A percentile compares a stretch with the other conserved stretches of the same genome.
Evolutionary conservation across 805 yeast genomes (phyloP).

Genomic region (Candida montana): DNA sequence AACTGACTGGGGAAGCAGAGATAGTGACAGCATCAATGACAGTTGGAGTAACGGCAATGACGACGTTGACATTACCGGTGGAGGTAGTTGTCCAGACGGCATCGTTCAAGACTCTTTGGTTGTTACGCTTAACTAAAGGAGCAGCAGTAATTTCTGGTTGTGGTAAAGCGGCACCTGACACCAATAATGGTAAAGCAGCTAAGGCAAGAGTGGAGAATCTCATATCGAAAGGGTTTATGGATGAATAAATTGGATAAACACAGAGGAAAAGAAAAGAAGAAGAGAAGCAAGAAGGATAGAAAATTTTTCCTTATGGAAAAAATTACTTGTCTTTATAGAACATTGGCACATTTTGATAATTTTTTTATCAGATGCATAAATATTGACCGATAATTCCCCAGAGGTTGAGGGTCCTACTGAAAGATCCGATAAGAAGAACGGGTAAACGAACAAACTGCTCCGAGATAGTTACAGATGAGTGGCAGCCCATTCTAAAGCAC

Average conservation of each 20-base stretch:
- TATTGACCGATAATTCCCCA: conserved; percentile 11
- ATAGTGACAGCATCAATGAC: conserved; percentile 43
- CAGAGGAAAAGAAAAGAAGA: background rate
- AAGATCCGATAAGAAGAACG: too few relatives aligned
- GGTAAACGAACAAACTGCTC: too few relatives aligned
- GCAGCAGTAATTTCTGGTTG: conserved; percentile 16
- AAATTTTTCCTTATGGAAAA: conserved; percentile 2
- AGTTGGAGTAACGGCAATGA: conserved; percentile 46
- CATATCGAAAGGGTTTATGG: background rate
- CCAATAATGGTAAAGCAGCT: conserved; percentile 12
- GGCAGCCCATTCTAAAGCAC: too few relatives aligned
- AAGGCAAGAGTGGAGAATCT: conserved; percentile 7
- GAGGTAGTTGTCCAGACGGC: conserved; percentile 34
- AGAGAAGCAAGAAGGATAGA: background rate
- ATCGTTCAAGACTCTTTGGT: conserved; percentile 21
- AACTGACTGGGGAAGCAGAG: conserved; percentile 33
- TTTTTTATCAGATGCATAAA: conserved; percentile 5
- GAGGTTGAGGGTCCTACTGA: too few relatives aligned
- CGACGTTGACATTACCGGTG: conserved; percentile 16
- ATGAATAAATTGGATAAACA: background rate
- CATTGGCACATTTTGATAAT: conserved; percentile 4
- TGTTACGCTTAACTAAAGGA: conserved; percentile 21
- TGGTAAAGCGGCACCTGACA: conserved; percentile 23
- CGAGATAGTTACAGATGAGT: too few relatives aligned
- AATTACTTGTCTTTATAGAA: background rate